Evolutionary conservation across 2,329 filamentous ascomycete species (phyloP), one percentile per base, ranked within the genome.

Genomic region (Parasarocladium wereldwijsianum): DNA sequence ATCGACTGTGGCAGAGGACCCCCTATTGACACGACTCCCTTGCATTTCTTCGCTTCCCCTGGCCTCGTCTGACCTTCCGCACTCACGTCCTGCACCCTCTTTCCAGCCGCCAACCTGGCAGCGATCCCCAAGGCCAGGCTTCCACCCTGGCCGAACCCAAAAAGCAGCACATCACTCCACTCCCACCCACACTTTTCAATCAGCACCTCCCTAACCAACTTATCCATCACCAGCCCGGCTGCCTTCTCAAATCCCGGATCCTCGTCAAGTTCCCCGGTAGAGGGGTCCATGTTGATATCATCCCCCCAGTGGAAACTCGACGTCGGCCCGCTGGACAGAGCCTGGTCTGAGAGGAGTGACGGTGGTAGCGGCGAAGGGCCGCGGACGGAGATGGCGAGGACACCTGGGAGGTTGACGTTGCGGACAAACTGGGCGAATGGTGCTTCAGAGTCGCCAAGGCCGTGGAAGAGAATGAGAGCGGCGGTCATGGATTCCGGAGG

Each of bases 401-500:
- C 85, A 44, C 85, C 80, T 0, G 84, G 83, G 3, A 93, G 69
- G 36, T 66, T 62, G 36, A 93, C 55, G 40, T 70, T 72, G 33
- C 62, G 60, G 13, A 75, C 81, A 36, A 93, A 78, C 25, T 57
- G 55, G 35, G 70, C 65, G 50, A 90, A 92, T 20, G 79, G 63
- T 3, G 49, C 44, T 35, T 82, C 68, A 19, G 67, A 72, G 55
- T 93, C 85, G 37, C 85, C 85, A 9, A 93, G 68, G 38, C 84
- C 84, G 52, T 93, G 85, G 34, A 93, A 71, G 30, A 93, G 68
- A 45, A 93, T 57, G 37, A 93, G 70, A 40, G 92, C 64, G 42
- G 86, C 77, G 24, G 74, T 79, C 8, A 77, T 70, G 9, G 67
- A 66, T 36, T 78, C 70, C 21, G 66, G 56, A 14, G 66, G 62